phyloP scores from a whole-genome alignment of 2,329 filamentous ascomycete genomes.

The Aspergillus niger region DNA sequence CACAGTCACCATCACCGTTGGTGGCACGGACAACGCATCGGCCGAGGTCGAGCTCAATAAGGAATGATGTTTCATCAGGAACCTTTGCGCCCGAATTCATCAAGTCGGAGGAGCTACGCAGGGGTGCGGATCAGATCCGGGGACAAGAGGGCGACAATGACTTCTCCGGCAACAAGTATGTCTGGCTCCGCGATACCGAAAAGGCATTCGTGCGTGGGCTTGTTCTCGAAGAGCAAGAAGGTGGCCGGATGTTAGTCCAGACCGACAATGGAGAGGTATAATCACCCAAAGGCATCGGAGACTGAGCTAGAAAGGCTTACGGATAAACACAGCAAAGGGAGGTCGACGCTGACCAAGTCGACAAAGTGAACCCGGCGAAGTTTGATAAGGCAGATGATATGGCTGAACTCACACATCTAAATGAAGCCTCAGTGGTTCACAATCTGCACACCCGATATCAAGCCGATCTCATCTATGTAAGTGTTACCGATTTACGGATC shows the following conservation, averaged over 20 bases:
- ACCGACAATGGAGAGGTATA: conserved; percentile 85
- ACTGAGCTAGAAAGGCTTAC: conserved; percentile 23
- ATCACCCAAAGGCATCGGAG: too few species aligned
- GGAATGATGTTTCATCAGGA: conserved; percentile 65
- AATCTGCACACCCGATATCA: conserved; percentile 95
- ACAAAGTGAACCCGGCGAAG: conserved; percentile 99
- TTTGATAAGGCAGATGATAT: conserved; percentile 99
- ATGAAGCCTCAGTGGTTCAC: conserved; percentile 96
- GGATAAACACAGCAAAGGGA: conserved; percentile 69
- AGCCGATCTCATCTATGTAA: conserved; percentile 83
- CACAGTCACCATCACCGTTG: conserved; percentile 53
- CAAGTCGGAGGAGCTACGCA: conserved; percentile 75
- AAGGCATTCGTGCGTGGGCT: conserved; percentile 89
- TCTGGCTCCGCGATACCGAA: conserved; percentile 89
- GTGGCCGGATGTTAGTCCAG: conserved; percentile 75
- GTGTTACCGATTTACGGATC: conserved; percentile 26
- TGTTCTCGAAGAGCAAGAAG: conserved; percentile 78
- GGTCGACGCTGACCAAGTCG: conserved; percentile 80
- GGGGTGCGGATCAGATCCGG: conserved; percentile 56
- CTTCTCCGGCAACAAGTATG: conserved; percentile 97
- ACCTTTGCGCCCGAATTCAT: conserved; percentile 98
- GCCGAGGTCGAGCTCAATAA: conserved; percentile 63
- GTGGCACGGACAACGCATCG: conserved; percentile 44
- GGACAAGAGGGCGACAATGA: conserved; percentile 97
- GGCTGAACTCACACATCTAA: conserved; percentile 96